phyloP scores from a whole-genome alignment of 2,329 filamentous ascomycete genomes.

The Biscogniauxia mediterranea region DNA sequence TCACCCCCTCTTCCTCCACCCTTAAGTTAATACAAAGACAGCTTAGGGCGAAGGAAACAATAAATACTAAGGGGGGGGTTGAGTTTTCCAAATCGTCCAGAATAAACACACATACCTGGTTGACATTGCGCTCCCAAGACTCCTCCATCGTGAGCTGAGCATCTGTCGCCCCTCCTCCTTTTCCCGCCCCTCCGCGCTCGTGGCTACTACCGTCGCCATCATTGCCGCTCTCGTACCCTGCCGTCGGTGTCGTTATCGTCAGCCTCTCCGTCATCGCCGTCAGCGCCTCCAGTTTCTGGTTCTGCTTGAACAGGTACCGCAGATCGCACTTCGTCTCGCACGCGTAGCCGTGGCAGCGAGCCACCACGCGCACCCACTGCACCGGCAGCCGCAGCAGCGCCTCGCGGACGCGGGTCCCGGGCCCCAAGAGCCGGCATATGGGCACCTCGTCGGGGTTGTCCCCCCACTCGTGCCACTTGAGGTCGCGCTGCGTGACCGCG shows the following conservation, averaged over 20 bases:
- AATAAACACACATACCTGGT: neutral
- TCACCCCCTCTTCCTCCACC: no score
- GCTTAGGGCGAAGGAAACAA: neutral
- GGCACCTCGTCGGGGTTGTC: constrained; percentile 26
- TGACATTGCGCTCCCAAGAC: constrained; percentile 7
- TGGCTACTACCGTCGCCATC: no score
- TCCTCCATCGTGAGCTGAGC: constrained; percentile 10
- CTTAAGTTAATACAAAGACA: neutral
- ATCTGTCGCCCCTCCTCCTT: constrained; percentile 6
- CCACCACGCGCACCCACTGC: constrained; percentile 36
- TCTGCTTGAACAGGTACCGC: constrained; percentile 17
- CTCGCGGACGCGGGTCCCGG: constrained; percentile 26
- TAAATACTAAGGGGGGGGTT: neutral
- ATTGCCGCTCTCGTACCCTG: neutral
- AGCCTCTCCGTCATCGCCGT: neutral
- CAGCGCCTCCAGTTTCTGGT: constrained; percentile 1
- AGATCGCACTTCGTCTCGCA: constrained; percentile 24
- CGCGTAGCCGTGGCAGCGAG: constrained; percentile 25
- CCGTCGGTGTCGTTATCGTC: constrained; percentile 2
- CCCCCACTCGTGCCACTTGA: constrained; percentile 11
- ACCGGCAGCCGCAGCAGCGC: constrained; percentile 35
- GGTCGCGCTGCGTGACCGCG: constrained; percentile 2
- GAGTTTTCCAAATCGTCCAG: neutral
- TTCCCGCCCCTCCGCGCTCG: neutral
- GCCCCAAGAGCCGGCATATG: constrained; percentile 37